Percentiles rank a stretch among this genome's conserved stretches.
Evolutionary conservation across 305 asterid species (phyloP).

Genomic region (Plantago coronopus): DNA sequence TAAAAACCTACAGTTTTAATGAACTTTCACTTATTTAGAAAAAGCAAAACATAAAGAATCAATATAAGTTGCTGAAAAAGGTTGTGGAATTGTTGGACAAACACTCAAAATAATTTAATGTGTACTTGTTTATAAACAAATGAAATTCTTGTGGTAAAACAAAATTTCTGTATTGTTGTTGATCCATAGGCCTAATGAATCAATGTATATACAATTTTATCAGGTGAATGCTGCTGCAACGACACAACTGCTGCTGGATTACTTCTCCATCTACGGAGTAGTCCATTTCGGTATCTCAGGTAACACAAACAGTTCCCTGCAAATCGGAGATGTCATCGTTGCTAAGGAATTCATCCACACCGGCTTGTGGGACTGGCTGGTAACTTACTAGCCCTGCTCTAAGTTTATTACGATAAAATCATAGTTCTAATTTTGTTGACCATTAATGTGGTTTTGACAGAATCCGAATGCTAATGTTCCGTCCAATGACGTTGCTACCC

Average conservation of each 20-base stretch:
- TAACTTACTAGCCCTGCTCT: slow-evolving; percentile 5
- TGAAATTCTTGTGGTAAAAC: too few relatives aligned
- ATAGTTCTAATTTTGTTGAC: background rate
- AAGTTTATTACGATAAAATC: too few relatives aligned
- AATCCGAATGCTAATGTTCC: slow-evolving; percentile 35
- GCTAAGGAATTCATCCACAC: slow-evolving; percentile 43
- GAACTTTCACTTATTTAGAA: too few relatives aligned
- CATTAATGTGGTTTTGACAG: slow-evolving; percentile 23
- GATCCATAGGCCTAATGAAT: too few relatives aligned
- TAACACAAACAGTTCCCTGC: slow-evolving; percentile 44
- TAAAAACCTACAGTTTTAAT: background rate
- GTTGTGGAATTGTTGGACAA: too few relatives aligned
- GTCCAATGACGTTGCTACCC: slow-evolving; percentile 30
- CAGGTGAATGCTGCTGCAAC: slow-evolving; percentile 67
- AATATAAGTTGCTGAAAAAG: too few relatives aligned
- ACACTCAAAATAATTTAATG: too few relatives aligned
- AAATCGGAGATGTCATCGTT: slow-evolving; percentile 53
- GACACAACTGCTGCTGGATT: slow-evolving; percentile 60
- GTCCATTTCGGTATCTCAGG: slow-evolving; percentile 62
- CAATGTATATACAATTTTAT: background rate
- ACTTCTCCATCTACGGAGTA: slow-evolving; percentile 39
- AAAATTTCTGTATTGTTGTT: too few relatives aligned
- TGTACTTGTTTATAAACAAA: too few relatives aligned
- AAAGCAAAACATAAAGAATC: too few relatives aligned
- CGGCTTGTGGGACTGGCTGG: slow-evolving; percentile 73